Evolutionary conservation across 2,329 filamentous ascomycete species (phyloP).

Genomic region (Chaetomium olivaceum): DNA sequence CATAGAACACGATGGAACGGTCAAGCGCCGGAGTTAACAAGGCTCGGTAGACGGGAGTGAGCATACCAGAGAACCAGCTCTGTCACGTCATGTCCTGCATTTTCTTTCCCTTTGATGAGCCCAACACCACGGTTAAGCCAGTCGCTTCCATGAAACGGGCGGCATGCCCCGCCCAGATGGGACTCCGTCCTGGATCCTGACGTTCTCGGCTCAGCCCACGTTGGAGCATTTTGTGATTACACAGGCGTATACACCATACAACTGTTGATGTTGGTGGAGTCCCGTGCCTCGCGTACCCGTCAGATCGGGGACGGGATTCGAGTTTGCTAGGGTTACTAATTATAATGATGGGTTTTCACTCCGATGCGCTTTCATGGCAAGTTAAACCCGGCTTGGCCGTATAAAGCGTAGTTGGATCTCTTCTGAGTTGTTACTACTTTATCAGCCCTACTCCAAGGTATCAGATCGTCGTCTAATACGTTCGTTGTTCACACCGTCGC

Average conservation of each 20-base stretch:
- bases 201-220: background rate
- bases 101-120: background rate
- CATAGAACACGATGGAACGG: background rate
- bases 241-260: background rate
- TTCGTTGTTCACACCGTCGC: background rate
- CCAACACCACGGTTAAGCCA: background rate
- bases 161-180: no score
- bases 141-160: no score
- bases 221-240: background rate
- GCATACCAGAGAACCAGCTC: background rate
- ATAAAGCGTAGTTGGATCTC: background rate
- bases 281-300: background rate
- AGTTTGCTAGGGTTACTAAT: background rate
- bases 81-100: background rate
- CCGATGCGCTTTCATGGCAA: background rate
- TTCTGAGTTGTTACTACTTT: background rate
- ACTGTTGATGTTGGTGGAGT: background rate
- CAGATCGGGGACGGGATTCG: constrained; percentile 19
- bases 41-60: background rate
- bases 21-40: background rate
- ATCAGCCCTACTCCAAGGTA: background rate
- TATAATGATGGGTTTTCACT: background rate
- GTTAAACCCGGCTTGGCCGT: constrained; percentile 4
- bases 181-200: background rate
- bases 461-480: background rate